These are phyloP conservation scores for Cordyceps javanica DNA, from an alignment of 2,329 filamentous ascomycete species.

Conservation along the genomic window DNA sequence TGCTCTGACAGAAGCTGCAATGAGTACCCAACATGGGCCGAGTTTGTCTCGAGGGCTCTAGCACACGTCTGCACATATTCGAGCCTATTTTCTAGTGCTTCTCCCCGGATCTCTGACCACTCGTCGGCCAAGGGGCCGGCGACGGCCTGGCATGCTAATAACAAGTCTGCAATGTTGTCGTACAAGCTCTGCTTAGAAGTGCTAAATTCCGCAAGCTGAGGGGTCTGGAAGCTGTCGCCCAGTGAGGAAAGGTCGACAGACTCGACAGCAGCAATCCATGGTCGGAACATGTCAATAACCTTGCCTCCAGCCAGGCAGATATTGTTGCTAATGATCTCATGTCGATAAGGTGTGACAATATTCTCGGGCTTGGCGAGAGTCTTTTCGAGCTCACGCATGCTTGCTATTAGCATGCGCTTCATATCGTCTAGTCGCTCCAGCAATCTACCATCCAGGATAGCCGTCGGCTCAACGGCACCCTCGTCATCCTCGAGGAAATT, in stretches of 20 bases:
- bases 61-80: conserved; percentile 72
- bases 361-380: conserved; percentile 72
- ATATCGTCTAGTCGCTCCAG: conserved; percentile 81
- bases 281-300: conserved; percentile 81
- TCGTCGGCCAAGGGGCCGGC: conserved; percentile 88
- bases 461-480: conserved; percentile 61
- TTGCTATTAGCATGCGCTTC: conserved; percentile 77
- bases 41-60: conserved; percentile 76
- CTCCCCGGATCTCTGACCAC: conserved; percentile 88
- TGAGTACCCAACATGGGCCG: conserved; percentile 81
- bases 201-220: conserved; percentile 80
- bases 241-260: conserved; percentile 83
- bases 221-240: conserved; percentile 72
- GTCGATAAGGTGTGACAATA: conserved; percentile 70
- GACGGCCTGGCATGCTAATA: conserved; percentile 85
- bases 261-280: conserved; percentile 85
- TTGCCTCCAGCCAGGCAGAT: conserved; percentile 73
- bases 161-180: conserved; percentile 83
- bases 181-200: conserved; percentile 90
- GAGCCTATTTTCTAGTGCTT: conserved; percentile 80
- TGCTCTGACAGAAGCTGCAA: conserved; percentile 82
- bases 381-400: conserved; percentile 82
- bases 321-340: conserved; percentile 74
- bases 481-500: conserved; percentile 85
- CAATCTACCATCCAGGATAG: conserved; percentile 67